Evolutionary conservation across 306 rosid species (phyloP), one percentile per base, ranked within the genome.

Genomic region (Begonia loranthoides): DNA sequence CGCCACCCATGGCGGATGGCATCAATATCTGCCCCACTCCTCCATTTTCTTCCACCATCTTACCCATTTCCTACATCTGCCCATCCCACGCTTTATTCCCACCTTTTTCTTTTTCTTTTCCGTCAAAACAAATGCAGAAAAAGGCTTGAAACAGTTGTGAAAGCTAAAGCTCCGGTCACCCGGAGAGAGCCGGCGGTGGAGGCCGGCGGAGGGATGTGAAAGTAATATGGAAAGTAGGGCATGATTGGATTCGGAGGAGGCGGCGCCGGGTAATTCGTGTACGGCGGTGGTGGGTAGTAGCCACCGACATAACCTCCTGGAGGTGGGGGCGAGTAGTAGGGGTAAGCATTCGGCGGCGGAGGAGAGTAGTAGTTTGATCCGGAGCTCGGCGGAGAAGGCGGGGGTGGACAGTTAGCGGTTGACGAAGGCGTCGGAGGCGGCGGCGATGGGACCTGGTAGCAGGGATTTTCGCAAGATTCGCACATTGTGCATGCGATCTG

Each of bases 201-300:
- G 1, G 80, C 63, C 1, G 86, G 80, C 13, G 96, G 99, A 15
- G 95, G 96, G 52, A 33, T 76, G 48, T 92, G 52, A 50, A 58
- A 92, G 66, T 83, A 92, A 58, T 72, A 92, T 1, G 99, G 99
- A 41, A 86, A 92, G 55, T 92, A 92, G 0, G 96, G 93, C 9
- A 92, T 94, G 57, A 92, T 86, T 15, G 96, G 99, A 59, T 92
- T 92, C 2, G 99, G 99, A 5, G 99, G 99, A 13, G 99, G 96
- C 1, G 99, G 96, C 2, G 62, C 44, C 0, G 88, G 92, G 54
- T 85, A 78, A 66, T 72, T 74, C 10, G 58, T 48, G 71, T 51
- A 13, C 2, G 95, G 92, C 9, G 99, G 95, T 11, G 99, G 94
- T 13, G 77, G 65, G 57, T 60, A 70, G 50, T 68, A 76, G 1